Evolutionary conservation across 208 protist species (phyloP).

Genomic region (Entamoeba dispar): DNA sequence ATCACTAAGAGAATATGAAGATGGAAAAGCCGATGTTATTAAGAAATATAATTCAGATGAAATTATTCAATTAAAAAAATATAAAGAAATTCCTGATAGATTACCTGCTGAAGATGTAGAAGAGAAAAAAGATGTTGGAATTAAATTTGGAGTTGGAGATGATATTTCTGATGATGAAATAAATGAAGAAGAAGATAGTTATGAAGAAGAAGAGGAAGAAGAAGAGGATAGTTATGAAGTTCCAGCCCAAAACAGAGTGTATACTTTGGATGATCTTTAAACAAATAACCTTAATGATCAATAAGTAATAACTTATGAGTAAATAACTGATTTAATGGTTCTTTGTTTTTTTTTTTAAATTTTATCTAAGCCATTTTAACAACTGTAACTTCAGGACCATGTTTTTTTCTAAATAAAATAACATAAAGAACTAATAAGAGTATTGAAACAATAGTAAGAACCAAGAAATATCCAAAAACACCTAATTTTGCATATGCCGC

Average conservation of each 20-base stretch:
- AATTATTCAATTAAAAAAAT: slow-evolving; percentile 45
- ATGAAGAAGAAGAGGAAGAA: background rate
- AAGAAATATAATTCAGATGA: slow-evolving; percentile 62
- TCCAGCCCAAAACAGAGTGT: background rate
- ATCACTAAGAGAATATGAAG: slow-evolving; percentile 48
- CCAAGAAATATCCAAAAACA: background rate
- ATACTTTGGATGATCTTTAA: background rate
- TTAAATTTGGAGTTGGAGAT: background rate
- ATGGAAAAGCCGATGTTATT: slow-evolving; percentile 67
- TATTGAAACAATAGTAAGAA: background rate
- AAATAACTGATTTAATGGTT: too few species aligned
- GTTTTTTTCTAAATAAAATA: background rate
- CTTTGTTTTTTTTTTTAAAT: background rate
- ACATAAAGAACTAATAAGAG: background rate
- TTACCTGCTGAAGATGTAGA: background rate
- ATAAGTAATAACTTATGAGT: too few species aligned
- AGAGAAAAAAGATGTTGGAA: background rate
- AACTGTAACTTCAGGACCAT: background rate
- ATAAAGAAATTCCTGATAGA: slow-evolving; percentile 43
- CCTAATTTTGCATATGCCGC: background rate
- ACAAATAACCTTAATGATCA: too few species aligned
- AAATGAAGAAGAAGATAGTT: background rate
- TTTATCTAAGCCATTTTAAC: background rate
- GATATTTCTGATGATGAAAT: background rate
- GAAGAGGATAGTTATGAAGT: background rate